Conservation (phyloP, 2,329 filamentous ascomycete species). For the Hymenoscyphus occultus region DNA sequence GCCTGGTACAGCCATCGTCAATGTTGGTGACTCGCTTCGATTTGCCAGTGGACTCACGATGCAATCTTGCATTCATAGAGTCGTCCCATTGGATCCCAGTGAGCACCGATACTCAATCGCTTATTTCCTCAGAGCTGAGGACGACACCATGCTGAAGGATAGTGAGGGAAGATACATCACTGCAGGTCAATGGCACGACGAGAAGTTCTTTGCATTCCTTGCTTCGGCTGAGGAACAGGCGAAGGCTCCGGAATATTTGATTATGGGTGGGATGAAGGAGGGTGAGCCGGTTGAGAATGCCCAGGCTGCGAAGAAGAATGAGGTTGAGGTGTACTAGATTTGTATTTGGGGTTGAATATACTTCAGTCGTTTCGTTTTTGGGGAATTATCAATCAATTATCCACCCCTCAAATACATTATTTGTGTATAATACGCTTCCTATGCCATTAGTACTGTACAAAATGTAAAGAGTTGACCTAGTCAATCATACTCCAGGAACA, state of each 20-base stretch:
- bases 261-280: constrained; percentile 50
- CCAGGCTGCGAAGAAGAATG: neutral
- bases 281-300: constrained; percentile 27
- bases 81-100: constrained; percentile 49
- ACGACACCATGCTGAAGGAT: constrained; percentile 55
- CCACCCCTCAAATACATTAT: no score
- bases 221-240: constrained; percentile 42
- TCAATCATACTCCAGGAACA: no score
- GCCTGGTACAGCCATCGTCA: constrained; percentile 51
- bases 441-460: no score
- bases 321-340: neutral
- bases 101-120: constrained; percentile 59
- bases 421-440: no score
- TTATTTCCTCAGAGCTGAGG: constrained; percentile 56
- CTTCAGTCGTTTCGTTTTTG: neutral
- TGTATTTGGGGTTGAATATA: neutral
- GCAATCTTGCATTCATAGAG: constrained; percentile 56
- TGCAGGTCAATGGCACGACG: constrained; percentile 52
- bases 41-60: constrained; percentile 53
- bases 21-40: constrained; percentile 58
- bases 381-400: neutral
- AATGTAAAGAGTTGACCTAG: no score
- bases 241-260: constrained; percentile 47
- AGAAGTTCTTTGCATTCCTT: constrained; percentile 51
- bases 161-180: constrained; percentile 52